These are phyloP conservation scores for Porogramme epimiltina DNA, from an alignment of 1,284 basidiomycete species.

Conservation along the genomic window DNA sequence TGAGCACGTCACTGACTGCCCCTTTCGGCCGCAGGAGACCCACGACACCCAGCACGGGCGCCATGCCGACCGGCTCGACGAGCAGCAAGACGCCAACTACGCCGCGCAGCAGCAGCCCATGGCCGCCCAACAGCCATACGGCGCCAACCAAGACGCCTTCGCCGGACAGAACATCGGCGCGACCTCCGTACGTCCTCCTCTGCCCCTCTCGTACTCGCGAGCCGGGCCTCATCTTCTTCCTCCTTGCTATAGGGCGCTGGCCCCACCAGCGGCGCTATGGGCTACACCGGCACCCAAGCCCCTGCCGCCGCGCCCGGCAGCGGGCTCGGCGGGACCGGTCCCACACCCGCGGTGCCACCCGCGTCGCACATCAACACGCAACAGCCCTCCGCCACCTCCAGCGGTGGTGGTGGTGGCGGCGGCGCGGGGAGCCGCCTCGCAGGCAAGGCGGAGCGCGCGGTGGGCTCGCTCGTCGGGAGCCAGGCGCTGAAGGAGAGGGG, in stretches of 20 bases:
- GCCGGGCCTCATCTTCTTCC: background rate
- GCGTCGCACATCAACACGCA: slow-evolving; percentile 24
- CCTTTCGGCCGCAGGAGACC: background rate
- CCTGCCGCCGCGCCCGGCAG: background rate
- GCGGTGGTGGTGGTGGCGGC: slow-evolving; percentile 19
- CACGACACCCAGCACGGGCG: background rate
- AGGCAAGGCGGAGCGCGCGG: slow-evolving; percentile 51
- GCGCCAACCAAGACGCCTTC: background rate
- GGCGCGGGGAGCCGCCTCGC: slow-evolving; percentile 32
- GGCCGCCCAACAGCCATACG: background rate
- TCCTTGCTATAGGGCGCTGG: background rate
- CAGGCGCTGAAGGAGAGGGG: slow-evolving; percentile 51
- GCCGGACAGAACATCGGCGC: background rate
- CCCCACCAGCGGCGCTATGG: background rate
- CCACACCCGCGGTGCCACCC: slow-evolving; percentile 22
- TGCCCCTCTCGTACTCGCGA: background rate
- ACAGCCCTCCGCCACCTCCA: slow-evolving; percentile 1
- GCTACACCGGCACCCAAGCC: background rate
- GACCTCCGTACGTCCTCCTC: background rate
- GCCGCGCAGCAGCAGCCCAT: background rate
- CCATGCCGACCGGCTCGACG: background rate
- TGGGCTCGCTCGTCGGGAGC: slow-evolving; percentile 50
- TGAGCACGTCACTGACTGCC: too few species aligned
- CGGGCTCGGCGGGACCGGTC: slow-evolving; percentile 1
- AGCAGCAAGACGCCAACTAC: background rate